Evolutionary conservation across 768 basidiomycete genomes (phyloP), one percentile per base, ranked within the genome.

Genomic region (Lepiota brunneoincarnata): DNA sequence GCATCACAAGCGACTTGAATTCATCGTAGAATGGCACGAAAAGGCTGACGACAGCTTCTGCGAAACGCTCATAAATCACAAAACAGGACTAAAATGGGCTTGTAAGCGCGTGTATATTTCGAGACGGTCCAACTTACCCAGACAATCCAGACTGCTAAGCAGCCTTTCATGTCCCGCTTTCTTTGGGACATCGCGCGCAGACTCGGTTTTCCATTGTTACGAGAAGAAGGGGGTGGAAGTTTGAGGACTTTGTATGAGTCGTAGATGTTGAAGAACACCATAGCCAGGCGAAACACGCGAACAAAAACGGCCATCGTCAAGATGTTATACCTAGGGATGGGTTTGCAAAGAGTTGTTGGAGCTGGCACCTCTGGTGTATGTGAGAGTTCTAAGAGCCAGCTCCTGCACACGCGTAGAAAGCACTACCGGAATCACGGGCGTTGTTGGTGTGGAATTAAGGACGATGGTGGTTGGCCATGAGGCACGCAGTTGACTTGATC

Each of bases 171-270:
- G 63, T 86, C 82, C 56, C 91, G 80, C 67, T 93, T 93, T 62
- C 91, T 76, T 67, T 87, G 86, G 21, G 84, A 78, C 58, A 86
- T 65, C 10, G 89, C 88, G 34, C 86, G 80, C 17, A 78, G 68
- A 59, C 84, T 89, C 7, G 86, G 86, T 21, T 75, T 75, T 11
- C 85, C 84, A 55, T 77, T 78, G 69, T 79, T 81, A 17, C 78
- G 71, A 24, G 71, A 56, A 5, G 78, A 80, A 1, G 79, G 76
- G 28, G 79, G 80, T 0, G 89, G 89, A 2, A 68, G 67, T 61
- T 89, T 89, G 56, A 93, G 75, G 2, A 83, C 86, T 74, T 93
- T 93, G 78, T 86, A 93, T 1, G 91, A 86, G 57, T 90, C 88
- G 59, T 87, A 92, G 38, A 92, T 75, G 65, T 93, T 93, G 59